These are phyloP conservation scores for Eucalyptus lansdowneana DNA, from an alignment of 345 rosid species.

Conservation along the genomic window DNA sequence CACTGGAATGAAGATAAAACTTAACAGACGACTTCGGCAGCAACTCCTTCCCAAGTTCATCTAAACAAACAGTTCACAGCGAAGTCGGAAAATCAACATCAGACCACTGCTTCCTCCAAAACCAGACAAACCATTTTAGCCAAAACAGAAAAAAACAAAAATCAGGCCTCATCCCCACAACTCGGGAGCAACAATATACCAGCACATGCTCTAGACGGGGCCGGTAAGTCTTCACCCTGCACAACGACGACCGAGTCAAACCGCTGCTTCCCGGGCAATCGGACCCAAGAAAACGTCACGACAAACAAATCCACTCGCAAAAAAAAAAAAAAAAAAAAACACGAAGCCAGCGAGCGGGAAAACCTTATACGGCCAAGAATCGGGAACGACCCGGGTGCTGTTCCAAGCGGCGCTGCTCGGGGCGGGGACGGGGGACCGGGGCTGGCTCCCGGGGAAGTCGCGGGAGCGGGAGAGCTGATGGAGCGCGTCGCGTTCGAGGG, in stretches of 20 bases:
- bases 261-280: background rate
- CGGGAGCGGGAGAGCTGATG: slow-evolving; percentile 41
- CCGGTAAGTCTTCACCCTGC: background rate
- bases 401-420: background rate
- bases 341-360: background rate
- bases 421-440: background rate
- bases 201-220: background rate
- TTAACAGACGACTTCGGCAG: slow-evolving; percentile 44
- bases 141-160: background rate
- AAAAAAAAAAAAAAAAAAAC: no score
- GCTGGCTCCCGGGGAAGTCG: background rate
- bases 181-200: background rate
- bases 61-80: background rate
- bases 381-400: background rate
- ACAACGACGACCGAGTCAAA: background rate
- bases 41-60: slow-evolving; percentile 17
- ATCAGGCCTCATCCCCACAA: background rate
- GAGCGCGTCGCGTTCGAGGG: slow-evolving; percentile 65
- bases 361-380: background rate
- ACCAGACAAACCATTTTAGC: background rate
- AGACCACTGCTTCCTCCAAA: background rate
- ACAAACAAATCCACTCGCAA: background rate
- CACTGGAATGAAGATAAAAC: slow-evolving; percentile 55
- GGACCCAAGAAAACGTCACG: background rate
- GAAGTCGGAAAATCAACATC: background rate